Conservation (phyloP, 495 filamentous ascomycete genomes). For the Neurospora sp. region DNA sequence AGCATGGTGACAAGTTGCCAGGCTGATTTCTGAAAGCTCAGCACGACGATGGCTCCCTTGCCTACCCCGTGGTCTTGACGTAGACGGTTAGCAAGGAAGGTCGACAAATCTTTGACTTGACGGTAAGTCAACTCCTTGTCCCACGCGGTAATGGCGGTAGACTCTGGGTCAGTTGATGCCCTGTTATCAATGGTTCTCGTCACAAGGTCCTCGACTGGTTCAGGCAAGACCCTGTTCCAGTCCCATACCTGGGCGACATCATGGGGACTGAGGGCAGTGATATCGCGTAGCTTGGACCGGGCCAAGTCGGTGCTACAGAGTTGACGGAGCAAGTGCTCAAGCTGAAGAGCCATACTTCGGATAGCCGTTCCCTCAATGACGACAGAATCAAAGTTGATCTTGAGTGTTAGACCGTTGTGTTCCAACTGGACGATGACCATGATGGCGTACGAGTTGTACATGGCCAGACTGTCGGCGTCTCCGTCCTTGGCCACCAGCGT, state of each 20-base stretch:
- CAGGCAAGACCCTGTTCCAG: constrained; percentile 7
- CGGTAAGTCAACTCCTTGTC: background rate
- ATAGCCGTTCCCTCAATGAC: constrained; percentile 14
- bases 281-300: constrained; percentile 4
- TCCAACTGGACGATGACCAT: background rate
- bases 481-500: background rate
- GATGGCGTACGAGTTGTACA: background rate
- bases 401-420: background rate
- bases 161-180: background rate
- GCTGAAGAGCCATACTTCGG: constrained; percentile 14
- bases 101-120: background rate
- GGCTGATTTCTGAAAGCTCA: background rate
- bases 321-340: constrained; percentile 12
- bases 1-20: background rate
- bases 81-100: background rate
- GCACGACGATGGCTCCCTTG: background rate
- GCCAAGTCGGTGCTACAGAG: constrained; percentile 1
- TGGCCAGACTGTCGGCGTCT: background rate
- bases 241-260: constrained; percentile 9
- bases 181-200: background rate
- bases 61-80: background rate
- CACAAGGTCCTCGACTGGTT: background rate
- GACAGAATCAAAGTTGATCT: constrained; percentile 12
- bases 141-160: background rate
- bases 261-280: constrained; percentile 11